phyloP scores from a whole-genome alignment of 192 early-diverging fungal species.

The Gigaspora rosea region DNA sequence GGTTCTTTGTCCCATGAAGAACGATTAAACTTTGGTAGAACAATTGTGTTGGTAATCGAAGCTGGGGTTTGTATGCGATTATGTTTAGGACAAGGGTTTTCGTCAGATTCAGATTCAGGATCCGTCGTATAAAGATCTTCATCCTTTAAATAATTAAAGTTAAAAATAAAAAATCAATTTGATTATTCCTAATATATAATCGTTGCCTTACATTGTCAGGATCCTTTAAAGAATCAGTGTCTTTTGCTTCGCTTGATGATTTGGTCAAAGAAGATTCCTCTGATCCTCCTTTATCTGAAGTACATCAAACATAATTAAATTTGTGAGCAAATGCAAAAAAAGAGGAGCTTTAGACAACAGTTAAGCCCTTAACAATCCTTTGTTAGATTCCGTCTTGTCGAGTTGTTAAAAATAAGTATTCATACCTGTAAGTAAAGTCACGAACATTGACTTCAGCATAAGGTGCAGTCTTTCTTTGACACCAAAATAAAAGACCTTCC shows the following conservation, averaged over 20 bases:
- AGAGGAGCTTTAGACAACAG: neutral
- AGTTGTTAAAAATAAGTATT: neutral
- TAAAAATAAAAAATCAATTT: too few species aligned
- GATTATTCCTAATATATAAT: too few species aligned
- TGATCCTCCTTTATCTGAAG: neutral
- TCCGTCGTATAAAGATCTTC: neutral
- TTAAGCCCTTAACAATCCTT: neutral
- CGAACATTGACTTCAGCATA: conserved; percentile 87
- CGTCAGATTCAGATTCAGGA: too few species aligned
- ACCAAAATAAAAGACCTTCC: conserved; percentile 96
- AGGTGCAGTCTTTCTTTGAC: conserved; percentile 91
- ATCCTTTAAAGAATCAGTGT: neutral
- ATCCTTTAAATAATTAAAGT: too few species aligned
- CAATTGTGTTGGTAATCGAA: conserved; percentile 37
- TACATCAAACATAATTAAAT: neutral
- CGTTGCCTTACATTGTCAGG: too few species aligned
- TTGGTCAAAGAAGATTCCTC: neutral
- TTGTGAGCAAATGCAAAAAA: neutral
- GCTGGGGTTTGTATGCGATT: neutral
- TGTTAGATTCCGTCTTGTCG: neutral
- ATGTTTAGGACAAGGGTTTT: neutral
- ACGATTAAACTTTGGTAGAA: conserved; percentile 41
- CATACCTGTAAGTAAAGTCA: conserved; percentile 76
- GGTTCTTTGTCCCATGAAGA: conserved; percentile 47
- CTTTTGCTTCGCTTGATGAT: neutral